Conservation (phyloP, 2,329 filamentous ascomycete genomes). For the Colletotrichum agaves region DNA sequence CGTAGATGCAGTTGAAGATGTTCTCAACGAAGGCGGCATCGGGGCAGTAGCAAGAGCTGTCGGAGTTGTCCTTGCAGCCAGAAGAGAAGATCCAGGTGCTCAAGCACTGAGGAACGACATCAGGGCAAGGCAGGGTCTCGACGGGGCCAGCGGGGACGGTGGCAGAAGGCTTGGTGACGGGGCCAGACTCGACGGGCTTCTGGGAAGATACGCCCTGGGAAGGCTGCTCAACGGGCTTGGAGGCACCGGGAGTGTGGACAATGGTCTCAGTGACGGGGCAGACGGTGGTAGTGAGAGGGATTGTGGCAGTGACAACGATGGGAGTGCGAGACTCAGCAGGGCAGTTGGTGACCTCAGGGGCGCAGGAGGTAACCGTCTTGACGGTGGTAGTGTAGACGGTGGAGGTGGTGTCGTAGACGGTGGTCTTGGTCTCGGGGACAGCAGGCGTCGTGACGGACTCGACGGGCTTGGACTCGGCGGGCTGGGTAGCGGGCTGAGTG, state of each 20-base stretch:
- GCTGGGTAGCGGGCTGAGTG: slow-evolving; percentile 14
- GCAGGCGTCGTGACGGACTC: slow-evolving; percentile 36
- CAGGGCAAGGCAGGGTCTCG: slow-evolving; percentile 68
- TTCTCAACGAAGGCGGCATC: slow-evolving; percentile 78
- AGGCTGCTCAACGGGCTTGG: slow-evolving; percentile 28
- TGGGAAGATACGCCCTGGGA: slow-evolving; percentile 35
- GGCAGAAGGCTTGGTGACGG: slow-evolving; percentile 42
- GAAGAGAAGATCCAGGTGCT: slow-evolving; percentile 84
- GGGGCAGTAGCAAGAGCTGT: slow-evolving; percentile 88
- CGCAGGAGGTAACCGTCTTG: slow-evolving; percentile 62
- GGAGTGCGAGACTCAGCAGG: slow-evolving; percentile 54
- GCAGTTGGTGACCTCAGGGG: slow-evolving; percentile 60
- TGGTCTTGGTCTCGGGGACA: slow-evolving; percentile 37
- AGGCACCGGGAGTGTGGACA: slow-evolving; percentile 49
- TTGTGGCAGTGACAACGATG: slow-evolving; percentile 64
- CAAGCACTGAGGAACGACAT: slow-evolving; percentile 85
- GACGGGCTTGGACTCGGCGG: slow-evolving; percentile 27
- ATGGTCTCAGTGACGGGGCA: slow-evolving; percentile 69
- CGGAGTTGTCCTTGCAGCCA: slow-evolving; percentile 85
- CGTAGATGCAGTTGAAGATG: slow-evolving; percentile 83
- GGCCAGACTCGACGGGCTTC: slow-evolving; percentile 38
- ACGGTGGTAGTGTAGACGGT: slow-evolving; percentile 62
- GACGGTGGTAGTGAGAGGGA: slow-evolving; percentile 69
- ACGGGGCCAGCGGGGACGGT: slow-evolving; percentile 51
- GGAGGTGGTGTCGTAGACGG: slow-evolving; percentile 57